Evolutionary conservation across 2,329 filamentous ascomycete species (phyloP).

Genomic region (Apiospora arundinis): DNA sequence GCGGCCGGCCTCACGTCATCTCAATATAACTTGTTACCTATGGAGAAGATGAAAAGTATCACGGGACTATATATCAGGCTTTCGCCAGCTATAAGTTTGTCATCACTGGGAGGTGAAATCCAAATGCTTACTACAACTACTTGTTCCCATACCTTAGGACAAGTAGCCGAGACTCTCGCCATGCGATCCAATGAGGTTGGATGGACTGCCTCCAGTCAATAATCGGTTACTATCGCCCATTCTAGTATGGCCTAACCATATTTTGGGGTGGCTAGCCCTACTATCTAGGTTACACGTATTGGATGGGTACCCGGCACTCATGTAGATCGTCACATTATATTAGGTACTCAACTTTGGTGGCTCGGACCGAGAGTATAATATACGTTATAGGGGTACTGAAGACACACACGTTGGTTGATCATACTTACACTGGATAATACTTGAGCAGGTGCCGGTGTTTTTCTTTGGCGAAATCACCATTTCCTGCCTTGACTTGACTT

Average conservation of each 20-base stretch:
- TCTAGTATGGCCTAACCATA: neutral
- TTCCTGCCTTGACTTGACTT: too few species aligned
- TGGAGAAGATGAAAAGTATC: neutral
- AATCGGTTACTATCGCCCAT: neutral
- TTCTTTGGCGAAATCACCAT: too few species aligned
- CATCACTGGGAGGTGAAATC: neutral
- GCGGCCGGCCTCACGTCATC: neutral
- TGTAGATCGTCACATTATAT: neutral
- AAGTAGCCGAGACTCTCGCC: neutral
- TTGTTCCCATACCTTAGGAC: neutral
- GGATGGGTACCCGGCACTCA: neutral
- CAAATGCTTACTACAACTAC: neutral
- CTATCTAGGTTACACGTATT: neutral
- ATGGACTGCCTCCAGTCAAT: neutral
- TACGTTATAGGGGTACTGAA: neutral
- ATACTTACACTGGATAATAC: too few species aligned
- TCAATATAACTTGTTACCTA: neutral
- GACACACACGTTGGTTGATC: neutral
- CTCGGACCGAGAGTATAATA: neutral
- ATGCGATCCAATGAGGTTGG: slow-evolving; percentile 6
- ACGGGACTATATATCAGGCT: neutral
- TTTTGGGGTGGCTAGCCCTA: neutral
- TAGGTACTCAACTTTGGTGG: neutral
- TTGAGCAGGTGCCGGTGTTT: too few species aligned
- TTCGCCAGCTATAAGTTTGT: neutral